Conservation (phyloP, 1,284 basidiomycete genomes). For the Fomitopsis palustris region DNA sequence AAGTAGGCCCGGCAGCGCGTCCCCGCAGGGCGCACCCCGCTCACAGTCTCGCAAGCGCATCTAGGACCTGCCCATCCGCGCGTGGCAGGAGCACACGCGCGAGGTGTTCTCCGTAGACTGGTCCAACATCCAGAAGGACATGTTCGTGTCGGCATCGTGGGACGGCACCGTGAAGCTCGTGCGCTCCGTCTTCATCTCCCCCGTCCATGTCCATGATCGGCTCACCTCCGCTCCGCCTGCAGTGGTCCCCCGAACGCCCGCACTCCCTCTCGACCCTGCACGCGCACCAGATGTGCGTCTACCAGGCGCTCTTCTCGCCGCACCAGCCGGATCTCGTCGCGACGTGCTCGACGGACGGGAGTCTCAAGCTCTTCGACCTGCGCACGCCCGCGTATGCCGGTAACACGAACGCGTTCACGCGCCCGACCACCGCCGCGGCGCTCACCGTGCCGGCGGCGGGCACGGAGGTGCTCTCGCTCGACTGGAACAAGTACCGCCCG, state of each 20-base stretch:
- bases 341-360: slow-evolving; percentile 84
- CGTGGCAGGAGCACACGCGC: slow-evolving; percentile 91
- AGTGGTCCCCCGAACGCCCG: slow-evolving; percentile 88
- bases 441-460: slow-evolving; percentile 70
- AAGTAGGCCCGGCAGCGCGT: slow-evolving; percentile 48
- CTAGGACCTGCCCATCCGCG: slow-evolving; percentile 85
- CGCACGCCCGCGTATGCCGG: slow-evolving; percentile 47
- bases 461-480: slow-evolving; percentile 73
- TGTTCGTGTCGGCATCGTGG: slow-evolving; percentile 90
- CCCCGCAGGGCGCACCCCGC: slow-evolving; percentile 8
- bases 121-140: slow-evolving; percentile 92
- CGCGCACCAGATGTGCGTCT: slow-evolving; percentile 83
- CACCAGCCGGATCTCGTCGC: slow-evolving; percentile 82
- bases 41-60: slow-evolving; percentile 25
- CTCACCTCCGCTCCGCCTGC: not conserved
- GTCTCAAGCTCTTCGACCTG: slow-evolving; percentile 78
- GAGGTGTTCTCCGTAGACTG: slow-evolving; percentile 97
- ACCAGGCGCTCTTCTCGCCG: slow-evolving; percentile 89
- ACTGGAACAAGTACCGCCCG: slow-evolving; percentile 92
- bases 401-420: slow-evolving; percentile 49
- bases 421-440: slow-evolving; percentile 59
- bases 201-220: too few species aligned
- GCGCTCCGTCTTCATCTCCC: slow-evolving; percentile 26
- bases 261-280: slow-evolving; percentile 79
- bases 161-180: slow-evolving; percentile 90